These are phyloP conservation scores for Scheffersomyces lignosus DNA, from an alignment of 805 yeast genomes.

Conservation along the genomic window DNA sequence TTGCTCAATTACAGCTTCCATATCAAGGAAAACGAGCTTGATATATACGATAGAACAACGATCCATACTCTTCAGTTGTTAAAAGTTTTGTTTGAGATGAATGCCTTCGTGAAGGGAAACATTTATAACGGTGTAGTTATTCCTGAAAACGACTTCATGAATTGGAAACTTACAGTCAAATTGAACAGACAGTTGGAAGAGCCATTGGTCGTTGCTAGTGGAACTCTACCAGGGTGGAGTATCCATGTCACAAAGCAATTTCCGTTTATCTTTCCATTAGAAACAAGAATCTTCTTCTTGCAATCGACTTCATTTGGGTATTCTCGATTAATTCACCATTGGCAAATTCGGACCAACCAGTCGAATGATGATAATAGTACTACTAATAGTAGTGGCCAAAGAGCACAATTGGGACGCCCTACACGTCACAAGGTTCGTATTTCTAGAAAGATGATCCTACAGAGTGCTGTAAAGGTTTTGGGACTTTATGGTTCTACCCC, in stretches of 20 bases:
- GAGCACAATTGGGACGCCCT: conserved; percentile 68
- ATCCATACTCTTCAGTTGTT: conserved; percentile 48
- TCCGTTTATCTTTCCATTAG: conserved; percentile 84
- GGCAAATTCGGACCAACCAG: conserved; percentile 56
- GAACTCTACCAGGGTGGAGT: conserved; percentile 84
- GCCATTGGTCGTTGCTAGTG: conserved; percentile 83
- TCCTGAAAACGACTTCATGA: conserved; percentile 48
- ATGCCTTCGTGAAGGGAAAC: conserved; percentile 22
- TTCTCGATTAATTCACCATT: conserved; percentile 73
- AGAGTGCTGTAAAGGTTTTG: conserved; percentile 77
- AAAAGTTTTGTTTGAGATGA: conserved; percentile 46
- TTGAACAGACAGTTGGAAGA: conserved; percentile 86
- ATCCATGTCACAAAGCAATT: conserved; percentile 67
- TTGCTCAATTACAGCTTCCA: conserved; percentile 5
- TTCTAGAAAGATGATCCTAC: conserved; percentile 65
- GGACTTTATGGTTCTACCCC: conserved; percentile 77
- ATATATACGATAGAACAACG: conserved; percentile 27
- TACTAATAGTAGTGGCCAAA: conserved; percentile 9
- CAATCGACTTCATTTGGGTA: conserved; percentile 91
- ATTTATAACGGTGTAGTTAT: conserved; percentile 11
- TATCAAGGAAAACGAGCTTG: conserved; percentile 18
- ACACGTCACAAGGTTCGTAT: conserved; percentile 78
- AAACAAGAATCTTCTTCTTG: conserved; percentile 71
- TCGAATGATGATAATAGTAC: conserved; percentile 33
- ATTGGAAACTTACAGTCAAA: conserved; percentile 83